Evolutionary conservation across 2,329 filamentous ascomycete species (phyloP).

Genomic region (Iodosphaeria phyllophila): DNA sequence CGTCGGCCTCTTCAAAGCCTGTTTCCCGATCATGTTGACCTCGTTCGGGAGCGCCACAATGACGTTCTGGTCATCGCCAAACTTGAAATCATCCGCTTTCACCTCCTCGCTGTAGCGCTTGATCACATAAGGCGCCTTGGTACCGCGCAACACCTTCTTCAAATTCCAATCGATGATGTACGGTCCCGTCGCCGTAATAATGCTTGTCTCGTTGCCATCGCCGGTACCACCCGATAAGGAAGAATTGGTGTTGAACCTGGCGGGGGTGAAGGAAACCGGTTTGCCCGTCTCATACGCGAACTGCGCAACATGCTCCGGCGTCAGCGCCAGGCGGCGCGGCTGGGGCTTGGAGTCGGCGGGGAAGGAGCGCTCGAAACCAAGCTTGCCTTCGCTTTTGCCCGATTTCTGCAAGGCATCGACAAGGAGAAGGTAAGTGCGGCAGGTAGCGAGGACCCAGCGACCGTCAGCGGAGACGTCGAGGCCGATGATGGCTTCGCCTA

Average conservation of each 20-base stretch:
- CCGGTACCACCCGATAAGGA: too few species aligned
- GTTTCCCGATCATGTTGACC: slow-evolving; percentile 90
- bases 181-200: slow-evolving; percentile 89
- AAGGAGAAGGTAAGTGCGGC: slow-evolving; percentile 81
- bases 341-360: slow-evolving; percentile 86
- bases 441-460: slow-evolving; percentile 87
- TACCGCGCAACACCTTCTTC: slow-evolving; percentile 68
- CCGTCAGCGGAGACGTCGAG: slow-evolving; percentile 92
- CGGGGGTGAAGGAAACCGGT: slow-evolving; percentile 72
- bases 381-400: slow-evolving; percentile 91
- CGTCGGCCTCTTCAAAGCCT: slow-evolving; percentile 70
- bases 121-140: slow-evolving; percentile 83
- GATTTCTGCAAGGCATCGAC: slow-evolving; percentile 81
- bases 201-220: slow-evolving; percentile 73
- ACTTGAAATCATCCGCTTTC: slow-evolving; percentile 97
- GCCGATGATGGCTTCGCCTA: slow-evolving; percentile 87
- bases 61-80: slow-evolving; percentile 91
- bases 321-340: slow-evolving; percentile 73
- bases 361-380: slow-evolving; percentile 93
- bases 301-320: slow-evolving; percentile 83
- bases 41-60: slow-evolving; percentile 94
- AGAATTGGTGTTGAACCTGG: slow-evolving; percentile 82
- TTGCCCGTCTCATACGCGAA: slow-evolving; percentile 92
- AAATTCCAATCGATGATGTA: slow-evolving; percentile 95
- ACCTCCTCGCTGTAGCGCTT: slow-evolving; percentile 92